Percentiles rank a stretch among this genome's conserved stretches.
Conservation (phyloP, 352 stramenopile species). For the Pythium pyrilobum region DNA sequence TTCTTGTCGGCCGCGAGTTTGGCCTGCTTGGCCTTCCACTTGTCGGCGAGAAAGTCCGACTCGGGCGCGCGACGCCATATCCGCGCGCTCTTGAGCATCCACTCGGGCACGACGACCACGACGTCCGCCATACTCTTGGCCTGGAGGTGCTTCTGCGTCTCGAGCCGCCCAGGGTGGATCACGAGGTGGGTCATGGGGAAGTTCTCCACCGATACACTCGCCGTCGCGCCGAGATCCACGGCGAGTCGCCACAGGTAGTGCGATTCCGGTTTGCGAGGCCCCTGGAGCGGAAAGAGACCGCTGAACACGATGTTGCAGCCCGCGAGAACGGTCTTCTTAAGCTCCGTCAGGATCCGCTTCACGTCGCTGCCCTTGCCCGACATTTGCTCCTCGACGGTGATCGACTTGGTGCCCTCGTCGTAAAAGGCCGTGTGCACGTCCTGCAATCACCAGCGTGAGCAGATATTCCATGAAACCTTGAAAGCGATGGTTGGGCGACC, state of each 20-base stretch:
- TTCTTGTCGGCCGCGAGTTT: slow-evolving; percentile 2
- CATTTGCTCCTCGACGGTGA: slow-evolving; percentile 67
- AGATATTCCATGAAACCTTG: too few species aligned
- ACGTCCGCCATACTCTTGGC: slow-evolving; percentile 54
- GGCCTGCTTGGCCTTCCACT: slow-evolving; percentile 47
- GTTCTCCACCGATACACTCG: slow-evolving; percentile 63
- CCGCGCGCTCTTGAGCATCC: slow-evolving; percentile 73
- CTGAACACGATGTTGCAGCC: slow-evolving; percentile 77
- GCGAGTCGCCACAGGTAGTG: slow-evolving; percentile 77
- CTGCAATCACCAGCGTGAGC: too few species aligned
- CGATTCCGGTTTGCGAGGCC: slow-evolving; percentile 45
- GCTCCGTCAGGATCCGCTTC: slow-evolving; percentile 59
- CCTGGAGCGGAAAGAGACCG: slow-evolving; percentile 66
- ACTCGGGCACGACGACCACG: slow-evolving; percentile 68
- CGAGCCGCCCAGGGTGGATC: slow-evolving; percentile 72
- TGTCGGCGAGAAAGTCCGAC: slow-evolving; percentile 59
- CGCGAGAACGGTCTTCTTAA: slow-evolving; percentile 61
- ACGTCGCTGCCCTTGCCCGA: slow-evolving; percentile 57
- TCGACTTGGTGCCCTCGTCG: slow-evolving; percentile 34
- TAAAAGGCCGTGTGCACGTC: slow-evolving; percentile 64
- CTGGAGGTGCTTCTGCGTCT: slow-evolving; percentile 80
- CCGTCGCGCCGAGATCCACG: slow-evolving; percentile 57
- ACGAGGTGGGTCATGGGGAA: slow-evolving; percentile 83
- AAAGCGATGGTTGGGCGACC: too few species aligned
- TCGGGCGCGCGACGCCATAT: slow-evolving; percentile 61